Base-by-base conservation (phyloP, 305 asterid species). In the Ilex paraguariensis region DNA sequence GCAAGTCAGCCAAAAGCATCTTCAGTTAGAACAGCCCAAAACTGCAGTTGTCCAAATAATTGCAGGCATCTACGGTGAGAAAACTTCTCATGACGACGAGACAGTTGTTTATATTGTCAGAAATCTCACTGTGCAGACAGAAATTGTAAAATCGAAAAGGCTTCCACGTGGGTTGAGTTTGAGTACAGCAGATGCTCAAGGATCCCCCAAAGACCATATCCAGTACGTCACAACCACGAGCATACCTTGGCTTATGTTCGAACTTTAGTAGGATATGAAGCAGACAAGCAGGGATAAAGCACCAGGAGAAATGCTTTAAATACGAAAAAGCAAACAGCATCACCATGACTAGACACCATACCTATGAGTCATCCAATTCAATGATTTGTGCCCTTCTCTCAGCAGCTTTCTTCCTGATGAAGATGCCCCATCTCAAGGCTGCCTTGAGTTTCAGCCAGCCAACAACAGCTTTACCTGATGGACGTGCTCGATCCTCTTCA, bases 361-460 rank as follows among this genome's bases (percentile, higher is more conserved):
- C 53, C 72, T 80, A 86, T 58, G 75, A 80, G 67, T 87, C 96
- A 51, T 92, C 98, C 64, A 92, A 78, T 69, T 93, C 96, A 66
- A 68, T 82, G 44, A 93, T 76, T 64, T 79, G 97, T 52, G 98
- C 97, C 78, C 95, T 84, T 73, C 95, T 86, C 88, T 93, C 97
- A 10, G 98, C 97, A 66, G 97, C 98, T 76, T 87, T 83, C 80
- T 90, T 93, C 83, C 98, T 78, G 66, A 85, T 80, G 62, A 93
- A 93, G 66, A 93, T 90, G 13, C 98, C 97, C 98, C 98, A 93
- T 79, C 98, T 82, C 68, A 93, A 75, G 70, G 97, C 98, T 39
- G 97, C 97, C 84, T 93, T 93, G 31, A 93, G 95, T 67, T 93
- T 93, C 44, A 93, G 94, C 98, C 98, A 93, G 59, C 98, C 98